Evolutionary conservation across 75 land plant genomes (phyloP).

Genomic region (Sequoiadendron giganteum): DNA sequence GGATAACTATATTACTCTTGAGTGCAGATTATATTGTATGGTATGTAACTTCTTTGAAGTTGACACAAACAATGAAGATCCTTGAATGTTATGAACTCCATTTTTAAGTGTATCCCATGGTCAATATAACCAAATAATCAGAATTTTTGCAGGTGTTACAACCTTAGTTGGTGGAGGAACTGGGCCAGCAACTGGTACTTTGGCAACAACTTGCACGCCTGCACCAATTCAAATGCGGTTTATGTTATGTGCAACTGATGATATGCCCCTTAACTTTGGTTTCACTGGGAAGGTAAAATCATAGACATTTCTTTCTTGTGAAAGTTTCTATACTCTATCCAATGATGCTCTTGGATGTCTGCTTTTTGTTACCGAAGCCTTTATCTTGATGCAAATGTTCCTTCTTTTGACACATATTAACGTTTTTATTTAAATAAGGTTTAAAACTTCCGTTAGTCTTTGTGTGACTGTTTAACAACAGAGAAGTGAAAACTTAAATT

Average conservation of each 20-base stretch:
- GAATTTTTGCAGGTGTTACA: conserved; percentile 60
- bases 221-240: conserved; percentile 83
- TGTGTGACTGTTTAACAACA: too few relatives aligned
- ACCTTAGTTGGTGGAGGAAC: conserved; percentile 97
- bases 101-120: not conserved
- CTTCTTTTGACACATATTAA: too few relatives aligned
- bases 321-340: too few relatives aligned
- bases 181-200: conserved; percentile 95
- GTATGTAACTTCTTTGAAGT: not conserved
- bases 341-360: too few relatives aligned
- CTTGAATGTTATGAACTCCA: not conserved
- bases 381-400: too few relatives aligned
- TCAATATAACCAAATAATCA: not conserved
- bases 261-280: conserved; percentile 87
- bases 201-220: conserved; percentile 98
- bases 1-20: not conserved
- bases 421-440: too few relatives aligned
- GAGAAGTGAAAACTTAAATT: too few relatives aligned
- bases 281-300: conserved; percentile 89
- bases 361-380: too few relatives aligned
- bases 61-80: not conserved
- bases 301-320: not conserved
- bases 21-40: not conserved
- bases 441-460: too few relatives aligned
- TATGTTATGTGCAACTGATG: conserved; percentile 95